These are phyloP conservation scores for Lipomyces yarrowii DNA, from an alignment of 1,139 yeast species.

Conservation along the genomic window DNA sequence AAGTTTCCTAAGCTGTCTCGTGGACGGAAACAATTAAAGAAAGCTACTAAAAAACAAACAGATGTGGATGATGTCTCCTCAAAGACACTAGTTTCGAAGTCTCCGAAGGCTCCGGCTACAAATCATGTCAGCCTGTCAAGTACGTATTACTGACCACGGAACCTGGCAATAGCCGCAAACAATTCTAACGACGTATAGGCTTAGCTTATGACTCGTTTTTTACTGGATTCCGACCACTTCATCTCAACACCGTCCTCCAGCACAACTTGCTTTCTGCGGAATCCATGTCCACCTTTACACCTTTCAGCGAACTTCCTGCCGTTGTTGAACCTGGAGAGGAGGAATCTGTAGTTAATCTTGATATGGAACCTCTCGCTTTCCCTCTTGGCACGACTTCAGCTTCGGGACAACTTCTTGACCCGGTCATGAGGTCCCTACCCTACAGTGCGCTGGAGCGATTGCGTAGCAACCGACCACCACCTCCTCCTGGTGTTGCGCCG, in stretches of 20 bases:
- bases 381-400: constrained; percentile 24
- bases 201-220: constrained; percentile 25
- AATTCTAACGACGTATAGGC: constrained; percentile 2
- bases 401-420: constrained; percentile 19
- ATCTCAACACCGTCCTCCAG: constrained; percentile 1
- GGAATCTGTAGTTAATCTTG: constrained; percentile 5
- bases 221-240: constrained; percentile 25
- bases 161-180: background rate
- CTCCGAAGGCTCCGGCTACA: constrained; percentile 10
- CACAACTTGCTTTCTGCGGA: background rate
- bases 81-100: background rate
- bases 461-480: constrained; percentile 24
- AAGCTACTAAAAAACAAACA: background rate
- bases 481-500: constrained; percentile 20
- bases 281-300: background rate
- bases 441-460: constrained; percentile 15
- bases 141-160: constrained; percentile 2
- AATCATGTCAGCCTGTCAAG: constrained; percentile 9
- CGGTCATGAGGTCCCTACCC: constrained; percentile 20
- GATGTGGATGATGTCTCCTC: background rate
- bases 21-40: constrained; percentile 12
- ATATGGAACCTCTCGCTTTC: constrained; percentile 11
- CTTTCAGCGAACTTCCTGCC: background rate
- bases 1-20: constrained; percentile 4
- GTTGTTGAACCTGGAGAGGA: background rate